Evolutionary conservation across 139 green algal species (phyloP), one percentile per base, ranked within the genome.

Genomic region (Picochlorum costavermella): DNA sequence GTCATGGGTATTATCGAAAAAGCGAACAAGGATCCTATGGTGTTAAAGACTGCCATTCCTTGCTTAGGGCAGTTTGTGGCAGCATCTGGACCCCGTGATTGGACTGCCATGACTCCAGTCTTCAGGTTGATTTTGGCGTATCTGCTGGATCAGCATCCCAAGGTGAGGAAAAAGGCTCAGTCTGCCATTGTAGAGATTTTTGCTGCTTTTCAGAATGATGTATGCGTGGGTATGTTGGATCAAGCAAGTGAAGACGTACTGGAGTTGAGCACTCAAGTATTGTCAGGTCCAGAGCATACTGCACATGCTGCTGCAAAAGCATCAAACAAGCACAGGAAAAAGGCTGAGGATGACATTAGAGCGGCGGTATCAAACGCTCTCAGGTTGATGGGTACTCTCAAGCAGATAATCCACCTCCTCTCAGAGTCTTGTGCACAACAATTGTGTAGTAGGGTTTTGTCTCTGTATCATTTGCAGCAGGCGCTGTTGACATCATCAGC

Each of bases 361-460:
- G 16, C 64, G n/a, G 80, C 87, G 6, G 84, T 92, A 20, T 58
- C 77, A 4, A 80, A 89, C 16, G 70, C 87, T 28, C 82, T 96
- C 63, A 85, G 92, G 71, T 62, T 92, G 48, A 60, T 96, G 55
- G 83, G 76, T n/a, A 63, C 66, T 6, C 74, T 95, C 11, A 86
- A 85, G 72, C 44, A 60, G 28, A 57, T 62, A 6, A 56, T 90
- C 20, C 71, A 80, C 1, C 73, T 91, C 16, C 25, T 94, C 61
- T 49, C 70, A 44, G 46, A 20, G n/a, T 53, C 46, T 23, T 28
- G 46, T 53, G 16, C 17, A 13, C 46, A 53, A 53, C n/a, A 20
- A 6, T 17, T 59, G 5, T 59, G 28, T 29, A 71, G 61, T 2
- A 14, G 11, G 50, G 14, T 59, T 31, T 30, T 59, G 50, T 17